Evolutionary conservation across 2,329 filamentous ascomycete species (phyloP).

Genomic region (Pseudocercospora fuligena): DNA sequence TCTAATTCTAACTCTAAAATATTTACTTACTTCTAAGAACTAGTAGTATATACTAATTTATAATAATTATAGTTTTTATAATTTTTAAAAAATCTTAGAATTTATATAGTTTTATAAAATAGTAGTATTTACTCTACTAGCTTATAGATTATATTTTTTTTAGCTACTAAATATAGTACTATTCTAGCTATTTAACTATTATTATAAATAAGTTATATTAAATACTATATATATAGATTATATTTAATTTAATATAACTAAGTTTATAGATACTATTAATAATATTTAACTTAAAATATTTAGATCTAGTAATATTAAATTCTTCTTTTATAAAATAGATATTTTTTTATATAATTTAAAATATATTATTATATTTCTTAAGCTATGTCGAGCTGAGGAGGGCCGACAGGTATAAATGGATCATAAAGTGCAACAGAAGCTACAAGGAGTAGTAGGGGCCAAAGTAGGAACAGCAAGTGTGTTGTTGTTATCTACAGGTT

Average conservation of each 20-base stretch:
- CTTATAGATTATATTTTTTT: not conserved
- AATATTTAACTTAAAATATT: conserved; percentile 11
- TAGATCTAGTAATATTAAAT: not conserved
- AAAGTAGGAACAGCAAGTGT: too few species aligned
- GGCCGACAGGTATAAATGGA: too few species aligned
- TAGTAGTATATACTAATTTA: not conserved
- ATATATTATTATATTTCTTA: conserved; percentile 1
- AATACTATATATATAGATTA: conserved; percentile 11
- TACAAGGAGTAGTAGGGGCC: too few species aligned
- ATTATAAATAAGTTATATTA: not conserved
- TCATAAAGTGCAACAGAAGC: too few species aligned
- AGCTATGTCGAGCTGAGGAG: too few species aligned
- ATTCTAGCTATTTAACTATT: not conserved
- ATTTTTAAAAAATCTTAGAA: not conserved
- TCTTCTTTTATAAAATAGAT: not conserved
- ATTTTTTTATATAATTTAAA: not conserved
- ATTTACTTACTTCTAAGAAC: not conserved
- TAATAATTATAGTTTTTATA: not conserved
- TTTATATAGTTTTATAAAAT: not conserved
- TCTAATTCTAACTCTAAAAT: not conserved
- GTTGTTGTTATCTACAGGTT: too few species aligned
- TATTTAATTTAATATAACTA: conserved; percentile 12
- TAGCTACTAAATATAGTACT: not conserved
- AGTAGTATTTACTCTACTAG: not conserved
- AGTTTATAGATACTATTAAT: conserved; percentile 5